Evolutionary conservation across 805 yeast genomes (phyloP).

Genomic region (Kazachstania psychrophila): DNA sequence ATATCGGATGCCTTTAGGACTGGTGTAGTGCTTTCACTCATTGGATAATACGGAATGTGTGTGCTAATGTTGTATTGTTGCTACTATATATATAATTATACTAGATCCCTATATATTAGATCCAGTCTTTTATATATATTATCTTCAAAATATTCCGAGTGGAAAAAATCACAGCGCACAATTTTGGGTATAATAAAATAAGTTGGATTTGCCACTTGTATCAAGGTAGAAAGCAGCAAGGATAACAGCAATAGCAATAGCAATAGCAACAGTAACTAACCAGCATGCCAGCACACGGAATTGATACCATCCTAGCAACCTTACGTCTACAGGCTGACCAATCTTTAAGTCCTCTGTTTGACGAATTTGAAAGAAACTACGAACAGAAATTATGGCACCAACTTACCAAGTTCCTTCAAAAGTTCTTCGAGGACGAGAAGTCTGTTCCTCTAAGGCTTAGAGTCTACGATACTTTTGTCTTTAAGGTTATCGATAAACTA

Average conservation of each 20-base stretch:
- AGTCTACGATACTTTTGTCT: conserved; percentile 62
- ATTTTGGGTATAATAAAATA: too few relatives aligned
- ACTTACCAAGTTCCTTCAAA: conserved; percentile 57
- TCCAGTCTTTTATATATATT: too few relatives aligned
- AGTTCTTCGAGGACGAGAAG: conserved; percentile 48
- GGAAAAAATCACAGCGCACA: too few relatives aligned
- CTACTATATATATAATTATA: not conserved
- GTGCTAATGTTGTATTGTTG: too few relatives aligned
- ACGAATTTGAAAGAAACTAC: conserved; percentile 64
- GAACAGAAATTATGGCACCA: conserved; percentile 95
- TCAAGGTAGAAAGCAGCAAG: not conserved
- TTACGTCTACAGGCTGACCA: conserved; percentile 59
- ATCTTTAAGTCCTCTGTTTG: conserved; percentile 45
- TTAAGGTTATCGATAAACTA: conserved; percentile 56
- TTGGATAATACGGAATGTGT: not conserved
- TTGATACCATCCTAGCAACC: conserved; percentile 29
- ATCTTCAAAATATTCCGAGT: too few relatives aligned
- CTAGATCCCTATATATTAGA: too few relatives aligned
- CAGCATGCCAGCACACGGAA: conserved; percentile 16
- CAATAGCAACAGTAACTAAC: too few relatives aligned
- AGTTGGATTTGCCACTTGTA: not conserved
- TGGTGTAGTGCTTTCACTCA: conserved; percentile 7
- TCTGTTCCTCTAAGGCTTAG: conserved; percentile 50
- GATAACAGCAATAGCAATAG: not conserved
- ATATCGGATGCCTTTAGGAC: conserved; percentile 28